Evolutionary conservation across 163 green algal species (phyloP).

Genomic region (Volvox carteri): DNA sequence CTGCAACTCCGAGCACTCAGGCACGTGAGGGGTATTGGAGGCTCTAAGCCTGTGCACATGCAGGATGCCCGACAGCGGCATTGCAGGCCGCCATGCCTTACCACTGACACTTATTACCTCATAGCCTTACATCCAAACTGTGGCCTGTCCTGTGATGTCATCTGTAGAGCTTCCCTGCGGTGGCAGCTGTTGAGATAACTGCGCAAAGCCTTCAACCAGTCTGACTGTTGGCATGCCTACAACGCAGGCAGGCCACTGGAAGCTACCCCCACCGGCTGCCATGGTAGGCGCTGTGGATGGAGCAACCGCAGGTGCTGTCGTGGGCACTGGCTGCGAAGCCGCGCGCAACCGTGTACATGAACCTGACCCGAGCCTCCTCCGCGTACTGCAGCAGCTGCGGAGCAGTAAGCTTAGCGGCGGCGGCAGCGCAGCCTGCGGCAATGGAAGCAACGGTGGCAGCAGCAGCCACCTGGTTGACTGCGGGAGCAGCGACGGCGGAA

Average conservation of each 20-base stretch:
- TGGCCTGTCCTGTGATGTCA: too few species aligned
- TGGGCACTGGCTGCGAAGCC: not conserved
- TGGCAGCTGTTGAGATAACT: not conserved
- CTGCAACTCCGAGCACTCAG: not conserved
- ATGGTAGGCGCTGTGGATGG: not conserved
- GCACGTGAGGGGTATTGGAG: conserved; percentile 24
- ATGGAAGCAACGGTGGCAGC: not conserved
- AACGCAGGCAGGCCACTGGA: conserved; percentile 29
- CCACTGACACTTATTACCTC: too few species aligned
- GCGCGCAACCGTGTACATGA: not conserved
- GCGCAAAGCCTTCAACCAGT: not conserved
- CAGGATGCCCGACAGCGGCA: too few species aligned
- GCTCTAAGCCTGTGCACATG: too few species aligned
- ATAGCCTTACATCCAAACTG: too few species aligned
- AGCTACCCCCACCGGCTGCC: not conserved
- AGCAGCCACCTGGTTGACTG: not conserved
- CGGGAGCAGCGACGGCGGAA: not conserved
- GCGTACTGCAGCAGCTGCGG: conserved; percentile 10
- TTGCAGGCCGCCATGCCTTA: too few species aligned
- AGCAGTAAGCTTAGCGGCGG: not conserved
- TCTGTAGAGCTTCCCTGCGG: too few species aligned
- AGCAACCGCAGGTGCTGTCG: not conserved
- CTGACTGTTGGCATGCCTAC: conserved; percentile 15
- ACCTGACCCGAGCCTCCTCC: not conserved
- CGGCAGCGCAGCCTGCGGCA: not conserved